phyloP scores from a whole-genome alignment of 108 stramenopile genomes.

The Thalassiosira profunda region DNA sequence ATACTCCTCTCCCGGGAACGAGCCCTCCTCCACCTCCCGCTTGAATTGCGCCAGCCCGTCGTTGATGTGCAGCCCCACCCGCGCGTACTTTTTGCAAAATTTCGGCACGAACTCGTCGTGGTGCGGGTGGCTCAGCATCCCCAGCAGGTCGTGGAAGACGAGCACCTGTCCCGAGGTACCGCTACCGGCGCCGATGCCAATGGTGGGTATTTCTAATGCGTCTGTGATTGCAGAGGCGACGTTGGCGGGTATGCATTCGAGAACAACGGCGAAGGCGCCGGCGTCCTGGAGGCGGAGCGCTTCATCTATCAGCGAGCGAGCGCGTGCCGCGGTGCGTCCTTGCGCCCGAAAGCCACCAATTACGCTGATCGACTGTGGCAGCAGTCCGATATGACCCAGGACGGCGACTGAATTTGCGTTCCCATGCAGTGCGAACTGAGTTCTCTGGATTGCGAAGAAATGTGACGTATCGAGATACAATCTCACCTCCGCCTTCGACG shows the following conservation, averaged over 20 bases:
- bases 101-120: slow-evolving; percentile 97
- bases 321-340: slow-evolving; percentile 94
- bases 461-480: background rate
- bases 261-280: slow-evolving; percentile 94
- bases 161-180: slow-evolving; percentile 92
- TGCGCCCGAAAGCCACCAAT: slow-evolving; percentile 98
- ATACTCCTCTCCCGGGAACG: slow-evolving; percentile 92
- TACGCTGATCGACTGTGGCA: slow-evolving; percentile 96
- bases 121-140: slow-evolving; percentile 97
- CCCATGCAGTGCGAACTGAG: background rate
- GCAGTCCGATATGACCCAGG: slow-evolving; percentile 98
- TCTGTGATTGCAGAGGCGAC: slow-evolving; percentile 94
- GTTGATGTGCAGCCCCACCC: slow-evolving; percentile 91
- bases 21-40: slow-evolving; percentile 91
- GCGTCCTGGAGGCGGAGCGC: slow-evolving; percentile 96
- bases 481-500: slow-evolving; percentile 89
- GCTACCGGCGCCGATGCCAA: slow-evolving; percentile 99
- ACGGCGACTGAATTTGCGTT: slow-evolving; percentile 78
- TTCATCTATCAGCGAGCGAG: slow-evolving; percentile 89
- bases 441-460: background rate
- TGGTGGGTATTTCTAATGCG: slow-evolving; percentile 96
- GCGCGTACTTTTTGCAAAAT: slow-evolving; percentile 97
- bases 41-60: slow-evolving; percentile 91
- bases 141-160: slow-evolving; percentile 99
- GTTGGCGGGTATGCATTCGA: slow-evolving; percentile 97